Evolutionary conservation across 2,329 filamentous ascomycete species (phyloP), one percentile per base, ranked within the genome.

Genomic region (Diaporthe citri): DNA sequence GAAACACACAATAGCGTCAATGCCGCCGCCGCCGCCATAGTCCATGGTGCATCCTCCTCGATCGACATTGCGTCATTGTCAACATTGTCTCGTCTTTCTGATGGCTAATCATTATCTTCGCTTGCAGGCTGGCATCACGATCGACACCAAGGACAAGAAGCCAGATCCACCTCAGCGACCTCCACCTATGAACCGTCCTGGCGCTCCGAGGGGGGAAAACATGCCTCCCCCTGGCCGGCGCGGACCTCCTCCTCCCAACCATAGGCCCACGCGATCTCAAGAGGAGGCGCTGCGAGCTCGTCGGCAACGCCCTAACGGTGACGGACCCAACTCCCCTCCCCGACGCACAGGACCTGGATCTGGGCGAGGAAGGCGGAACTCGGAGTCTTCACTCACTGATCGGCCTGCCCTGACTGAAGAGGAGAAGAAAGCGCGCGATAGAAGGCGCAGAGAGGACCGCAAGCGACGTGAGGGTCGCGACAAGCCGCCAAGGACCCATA

Each of bases 371-470:
- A 90, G 94, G 79, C 91, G 94, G 79, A 95, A 96, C 82, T 96
- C 94, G 3, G 94, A 96, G 74, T 95, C 94, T 0, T 96, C 94
- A 0, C 86, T 94, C 39, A 84, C 86, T 71, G 84, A 91, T 79
- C 91, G 89, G 81, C 88, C 89, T 17, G 64, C 41, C 7, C 84
- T 92, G 74, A 90, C 90, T 57, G 89, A 93, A 34, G 89, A 91
- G 79, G 87, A 88, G 84, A 89, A 84, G 80, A 91, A 90, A 78
- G 79, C 82, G 8, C 86, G 86, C 34, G 87, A 88, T 46, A 77
- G 81, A 62, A 82, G 83, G 75, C 89, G 91, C 31, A 88, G 89
- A 59, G 69, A 75, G 28, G 85, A 87, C 77, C 83, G 85, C 77
- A 86, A 87, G 55, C 84, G 90, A 75, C 88, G 88, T 51, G 88